Base-by-base conservation (phyloP, 345 rosid genomes). In the Sisymbrium altissimum region DNA sequence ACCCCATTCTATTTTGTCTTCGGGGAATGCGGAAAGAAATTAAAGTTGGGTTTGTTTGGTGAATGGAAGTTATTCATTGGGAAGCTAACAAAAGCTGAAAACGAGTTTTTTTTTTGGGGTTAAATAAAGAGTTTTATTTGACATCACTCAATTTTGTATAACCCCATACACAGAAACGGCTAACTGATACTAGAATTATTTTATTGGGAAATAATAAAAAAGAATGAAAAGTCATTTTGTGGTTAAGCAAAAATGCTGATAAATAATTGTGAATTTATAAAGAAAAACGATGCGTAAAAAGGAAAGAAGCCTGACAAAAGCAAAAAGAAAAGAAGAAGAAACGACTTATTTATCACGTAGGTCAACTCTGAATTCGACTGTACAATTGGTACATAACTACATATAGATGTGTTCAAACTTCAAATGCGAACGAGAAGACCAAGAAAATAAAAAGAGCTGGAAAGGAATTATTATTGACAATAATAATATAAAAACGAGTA, bases 281-380 rank as follows among this genome's bases (percentile, higher is more conserved):
- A 10, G 29, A 25, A 39, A 66, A 39, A 52, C 3, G 32, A 36
- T 25, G 30, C 8, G 27, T 23, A 53, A 7, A 15, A 66, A 50
- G 17, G 6, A 27, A 66, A 35, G 35, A 5, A 2, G 29, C 59
- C 27, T 36, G 30, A 50, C 49, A 66, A 25, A 27, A 15, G n/a
- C 7, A 53, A 6, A 9, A 9, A 38, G 23, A 7, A 25, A 9
- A 33, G 25, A 23, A 29, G 5, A 5, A 4, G 46, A 45, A 44
- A 6, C 25, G n/a, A 32, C 45, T 15, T 58, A 1, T 23, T 14
- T 6, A 9, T 45, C 38, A 13, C 25, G 57, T 33, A 70, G 25
- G 74, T 70, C 66, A 70, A 58, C 66, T 46, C 56, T 58, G 27
- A 58, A 30, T n/a, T 19, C 36, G 46, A 57, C 38, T 30, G 35